These are phyloP conservation scores for Cyclotella atomus DNA, from an alignment of 108 stramenopile genomes.

Conservation along the genomic window DNA sequence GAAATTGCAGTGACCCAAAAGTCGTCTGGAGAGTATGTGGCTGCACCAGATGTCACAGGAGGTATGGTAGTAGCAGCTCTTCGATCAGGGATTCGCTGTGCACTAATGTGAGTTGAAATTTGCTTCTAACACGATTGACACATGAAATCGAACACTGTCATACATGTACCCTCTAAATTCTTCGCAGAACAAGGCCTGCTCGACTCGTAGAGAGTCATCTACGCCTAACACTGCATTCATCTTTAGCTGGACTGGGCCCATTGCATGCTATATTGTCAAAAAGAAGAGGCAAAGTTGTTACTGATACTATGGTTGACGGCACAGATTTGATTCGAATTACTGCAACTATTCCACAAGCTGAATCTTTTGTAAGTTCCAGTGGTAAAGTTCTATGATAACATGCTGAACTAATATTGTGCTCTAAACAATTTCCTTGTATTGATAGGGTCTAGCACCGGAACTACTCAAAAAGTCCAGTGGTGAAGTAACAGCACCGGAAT, in stretches of 20 bases:
- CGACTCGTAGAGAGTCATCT: slow-evolving; percentile 86
- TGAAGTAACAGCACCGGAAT: slow-evolving; percentile 88
- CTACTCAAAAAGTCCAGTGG: slow-evolving; percentile 85
- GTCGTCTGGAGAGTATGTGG: slow-evolving; percentile 13
- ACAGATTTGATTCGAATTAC: slow-evolving; percentile 84
- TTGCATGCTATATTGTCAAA: slow-evolving; percentile 84
- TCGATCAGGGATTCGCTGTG: slow-evolving; percentile 79
- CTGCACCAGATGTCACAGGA: slow-evolving; percentile 65
- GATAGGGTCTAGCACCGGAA: slow-evolving; percentile 73
- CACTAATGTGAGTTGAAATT: slow-evolving; percentile 66
- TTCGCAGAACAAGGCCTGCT: slow-evolving; percentile 63
- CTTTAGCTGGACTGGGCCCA: slow-evolving; percentile 75
- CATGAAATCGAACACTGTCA: no score
- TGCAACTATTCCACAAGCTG: slow-evolving; percentile 83
- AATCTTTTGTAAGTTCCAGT: slow-evolving; percentile 64
- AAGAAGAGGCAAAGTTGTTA: slow-evolving; percentile 83
- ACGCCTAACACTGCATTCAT: slow-evolving; percentile 82
- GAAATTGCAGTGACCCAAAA: slow-evolving; percentile 71
- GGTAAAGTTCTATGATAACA: background rate
- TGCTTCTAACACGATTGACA: no score
- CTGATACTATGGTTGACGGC: slow-evolving; percentile 93
- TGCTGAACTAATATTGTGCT: no score
- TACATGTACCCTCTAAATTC: background rate
- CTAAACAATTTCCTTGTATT: no score
- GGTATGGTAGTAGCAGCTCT: slow-evolving; percentile 84